Percentiles rank a stretch among this genome's conserved stretches.
These are phyloP conservation scores for Excoecaria cochinchinensis DNA, from an alignment of 345 rosid genomes.

Conservation along the genomic window DNA sequence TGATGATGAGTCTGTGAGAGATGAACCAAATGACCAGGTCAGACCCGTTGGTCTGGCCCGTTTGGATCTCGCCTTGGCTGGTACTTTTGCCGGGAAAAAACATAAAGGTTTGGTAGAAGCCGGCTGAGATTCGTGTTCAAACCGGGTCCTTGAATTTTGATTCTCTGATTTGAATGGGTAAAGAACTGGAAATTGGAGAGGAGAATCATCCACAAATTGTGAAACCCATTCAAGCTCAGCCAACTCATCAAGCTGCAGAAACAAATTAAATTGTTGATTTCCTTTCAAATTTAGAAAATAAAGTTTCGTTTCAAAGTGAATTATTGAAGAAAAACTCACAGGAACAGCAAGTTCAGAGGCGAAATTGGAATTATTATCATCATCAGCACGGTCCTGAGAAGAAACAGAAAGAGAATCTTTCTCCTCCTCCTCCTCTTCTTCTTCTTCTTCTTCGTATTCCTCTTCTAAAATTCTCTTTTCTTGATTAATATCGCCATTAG, in stretches of 20 bases:
- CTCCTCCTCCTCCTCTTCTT: constrained; percentile 32
- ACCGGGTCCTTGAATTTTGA: constrained; percentile 13
- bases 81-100: constrained; percentile 28
- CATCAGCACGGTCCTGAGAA: constrained; percentile 36
- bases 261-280: neutral
- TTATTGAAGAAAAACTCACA: constrained; percentile 18
- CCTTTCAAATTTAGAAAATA: neutral
- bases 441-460: constrained; percentile 32
- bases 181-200: constrained; percentile 27
- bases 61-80: constrained; percentile 49
- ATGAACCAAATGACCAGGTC: constrained; percentile 34
- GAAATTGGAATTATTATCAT: constrained; percentile 38
- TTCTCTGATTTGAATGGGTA: constrained; percentile 15
- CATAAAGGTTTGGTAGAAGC: constrained; percentile 13
- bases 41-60: constrained; percentile 25
- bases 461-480: constrained; percentile 9
- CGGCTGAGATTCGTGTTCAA: constrained; percentile 18
- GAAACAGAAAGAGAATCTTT: constrained; percentile 43
- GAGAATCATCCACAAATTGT: constrained; percentile 51
- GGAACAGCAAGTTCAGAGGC: constrained; percentile 39
- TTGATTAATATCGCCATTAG: constrained; percentile 30
- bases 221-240: constrained; percentile 63
- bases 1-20: constrained; percentile 31
- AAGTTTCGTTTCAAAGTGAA: neutral
- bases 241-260: constrained; percentile 41